Base-by-base conservation (phyloP, 1,284 basidiomycete genomes). In the Irpex rosettiformis region DNA sequence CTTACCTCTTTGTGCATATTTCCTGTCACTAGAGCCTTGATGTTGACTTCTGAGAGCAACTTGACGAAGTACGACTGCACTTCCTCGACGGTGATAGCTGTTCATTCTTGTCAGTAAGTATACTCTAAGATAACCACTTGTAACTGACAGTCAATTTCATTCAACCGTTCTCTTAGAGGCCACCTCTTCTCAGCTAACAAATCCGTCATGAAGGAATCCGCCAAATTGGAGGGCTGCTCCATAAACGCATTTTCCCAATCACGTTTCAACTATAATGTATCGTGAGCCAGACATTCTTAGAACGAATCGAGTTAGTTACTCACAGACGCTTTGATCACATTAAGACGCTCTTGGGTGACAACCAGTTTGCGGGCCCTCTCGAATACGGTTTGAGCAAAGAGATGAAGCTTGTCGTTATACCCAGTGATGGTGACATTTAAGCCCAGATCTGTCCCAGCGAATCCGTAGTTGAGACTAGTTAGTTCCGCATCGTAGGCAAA, bases 401-500 rank as follows among this genome's bases (percentile, higher is more conserved):
- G 83, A 4, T 85, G 77, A 40, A 99, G 79, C 75, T 98, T 98
- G 76, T 99, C 96, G 70, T 96, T 97, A 77, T 98, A 99, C 1
- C 97, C 97, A 54, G 81, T 83, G 52, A 95, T 77, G 7, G 81
- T 79, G 29, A 98, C 72, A 52, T 80, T 83, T 42, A 98, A 72
- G 2, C 91, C 90, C 28, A 88, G 86, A 5, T 80, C 79, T 62
- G 88, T 82, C 28, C 82, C 79, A 33, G 83, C 77, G 64, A 97
- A 81, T 65, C 77, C 81, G 75, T 97, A 99, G 11, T 79, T 78
- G 52, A 99, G 79, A 13, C 95, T 95, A 28, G 96, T 97, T 18
- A 99, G 81, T 55, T 93, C 89, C 6, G 97, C 97, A 67, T 96
- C 91, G 71, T 99, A 99, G 0, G 93, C 82, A 68, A 91, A 95